Evolutionary conservation across 1,284 basidiomycete genomes (phyloP), one percentile per base, ranked within the genome.

Genomic region (Ceratobasidium sp.): DNA sequence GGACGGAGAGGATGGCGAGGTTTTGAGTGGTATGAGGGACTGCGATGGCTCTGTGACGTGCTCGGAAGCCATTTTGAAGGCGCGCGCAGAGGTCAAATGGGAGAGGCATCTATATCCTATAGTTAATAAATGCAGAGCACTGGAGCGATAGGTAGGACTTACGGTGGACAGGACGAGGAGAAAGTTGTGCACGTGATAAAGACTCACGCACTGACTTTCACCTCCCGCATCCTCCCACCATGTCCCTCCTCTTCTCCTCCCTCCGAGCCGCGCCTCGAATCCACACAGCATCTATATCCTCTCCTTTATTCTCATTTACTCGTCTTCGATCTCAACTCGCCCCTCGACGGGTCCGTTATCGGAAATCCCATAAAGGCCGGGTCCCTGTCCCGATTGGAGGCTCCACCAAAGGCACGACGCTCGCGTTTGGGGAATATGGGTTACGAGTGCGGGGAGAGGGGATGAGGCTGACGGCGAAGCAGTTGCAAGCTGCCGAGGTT

Each of bases 351-450:
- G 90, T 94, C 72, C 92, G 94, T 81, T 92, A 93, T 82, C 86
- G 93, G 79, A 96, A 94, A 82, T 87, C 93, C 44, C 94, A 96
- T 83, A 98, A 98, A 82, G 95, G 95, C 74, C 88, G 91, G 63
- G 88, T 96, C 47, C 92, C 92, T 8, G 89, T 96, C 63, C 92
- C 93, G 6, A 90, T 83, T 64, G 98, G 97, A 75, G 97, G 98
- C 19, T 97, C 95, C 19, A 93, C 90, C 45, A 95, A 96, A 81
- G 98, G 97, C 29, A 98, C 97, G 9, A 97, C 96, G 0, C 89
- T 99, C 36, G 91, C 95, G 41, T 95, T 91, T 79, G 98, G 97
- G 48, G 91, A 94, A 17, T 99, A 92, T 88, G 98, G 98, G 3
- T 89, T 99, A 57, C 86, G 98, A 51, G 93, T 98, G 24, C 93